Conservation (phyloP, 129 eudicot genomes). For the Artemisia tridentata region DNA sequence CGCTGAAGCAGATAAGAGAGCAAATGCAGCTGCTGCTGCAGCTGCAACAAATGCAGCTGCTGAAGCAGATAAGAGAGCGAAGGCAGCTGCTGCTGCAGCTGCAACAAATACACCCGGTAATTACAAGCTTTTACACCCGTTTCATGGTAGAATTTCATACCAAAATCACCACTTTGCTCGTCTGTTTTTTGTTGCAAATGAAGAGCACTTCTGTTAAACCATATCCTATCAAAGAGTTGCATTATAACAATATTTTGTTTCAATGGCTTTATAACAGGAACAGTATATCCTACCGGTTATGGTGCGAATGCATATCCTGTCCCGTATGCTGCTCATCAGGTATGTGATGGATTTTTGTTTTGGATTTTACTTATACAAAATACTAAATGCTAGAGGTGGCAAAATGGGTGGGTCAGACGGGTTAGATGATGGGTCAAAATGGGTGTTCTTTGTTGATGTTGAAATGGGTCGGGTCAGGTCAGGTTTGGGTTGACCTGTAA, state of each 20-base stretch:
- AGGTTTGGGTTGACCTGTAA: not conserved
- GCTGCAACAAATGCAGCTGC: conserved; percentile 49
- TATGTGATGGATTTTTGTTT: conserved; percentile 5
- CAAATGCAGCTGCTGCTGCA: conserved; percentile 70
- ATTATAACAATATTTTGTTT: not conserved
- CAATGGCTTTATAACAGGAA: conserved; percentile 33
- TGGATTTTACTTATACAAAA: not conserved
- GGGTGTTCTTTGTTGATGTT: not conserved
- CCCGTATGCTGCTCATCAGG: conserved; percentile 32
- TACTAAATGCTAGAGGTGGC: not conserved
- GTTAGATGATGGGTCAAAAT: not conserved
- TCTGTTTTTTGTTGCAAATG: not conserved
- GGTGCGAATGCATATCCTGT: conserved; percentile 29
- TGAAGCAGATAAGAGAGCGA: conserved; percentile 69
- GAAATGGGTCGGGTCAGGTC: not conserved
- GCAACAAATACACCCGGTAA: conserved; percentile 60
- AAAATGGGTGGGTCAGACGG: not conserved
- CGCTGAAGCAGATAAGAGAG: conserved; percentile 75
- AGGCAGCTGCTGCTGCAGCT: conserved; percentile 73
- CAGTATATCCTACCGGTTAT: conserved; percentile 46
- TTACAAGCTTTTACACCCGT: not conserved
- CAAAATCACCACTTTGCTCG: conserved; percentile 8
- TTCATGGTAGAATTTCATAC: not conserved
- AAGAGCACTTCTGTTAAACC: not conserved
- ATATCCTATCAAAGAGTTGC: conserved; percentile 10